These are phyloP conservation scores for Hortaea werneckii DNA, from an alignment of 2,329 filamentous ascomycete species.

Conservation along the genomic window DNA sequence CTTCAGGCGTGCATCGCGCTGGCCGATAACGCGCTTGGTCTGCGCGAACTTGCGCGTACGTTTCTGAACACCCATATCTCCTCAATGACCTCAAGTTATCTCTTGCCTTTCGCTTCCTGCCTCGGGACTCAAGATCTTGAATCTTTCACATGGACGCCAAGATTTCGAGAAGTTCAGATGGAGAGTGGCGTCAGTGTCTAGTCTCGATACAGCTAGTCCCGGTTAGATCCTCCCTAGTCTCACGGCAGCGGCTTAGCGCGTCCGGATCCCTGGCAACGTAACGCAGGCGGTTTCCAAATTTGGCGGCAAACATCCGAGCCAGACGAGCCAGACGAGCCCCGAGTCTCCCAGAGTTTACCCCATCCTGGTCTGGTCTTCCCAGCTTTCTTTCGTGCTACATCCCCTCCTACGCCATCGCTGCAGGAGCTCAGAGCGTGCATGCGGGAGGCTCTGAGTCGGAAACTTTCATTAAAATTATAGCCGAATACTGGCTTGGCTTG, in stretches of 20 bases:
- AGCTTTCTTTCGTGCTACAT: not conserved
- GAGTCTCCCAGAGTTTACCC: not conserved
- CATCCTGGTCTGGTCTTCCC: not conserved
- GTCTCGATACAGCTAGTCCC: not conserved
- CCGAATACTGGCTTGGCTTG: too few relatives aligned
- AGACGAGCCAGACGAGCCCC: too few relatives aligned
- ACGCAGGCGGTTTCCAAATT: not conserved
- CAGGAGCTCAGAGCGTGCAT: not conserved
- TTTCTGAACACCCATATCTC: conserved; percentile 73
- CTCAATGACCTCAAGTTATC: too few relatives aligned
- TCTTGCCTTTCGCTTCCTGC: too few relatives aligned
- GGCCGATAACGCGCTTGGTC: conserved; percentile 74
- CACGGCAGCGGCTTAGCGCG: too few relatives aligned
- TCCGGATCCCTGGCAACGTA: not conserved
- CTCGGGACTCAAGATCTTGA: not conserved
- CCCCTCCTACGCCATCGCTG: too few relatives aligned
- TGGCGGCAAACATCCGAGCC: too few relatives aligned
- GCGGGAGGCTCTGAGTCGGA: too few relatives aligned
- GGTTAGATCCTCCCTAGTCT: too few relatives aligned
- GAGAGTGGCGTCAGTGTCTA: not conserved
- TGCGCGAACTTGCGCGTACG: conserved; percentile 83
- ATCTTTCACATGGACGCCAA: conserved; percentile 1
- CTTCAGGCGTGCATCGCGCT: conserved; percentile 70
- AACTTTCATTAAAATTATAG: too few relatives aligned
- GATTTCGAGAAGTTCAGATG: not conserved